These are phyloP conservation scores for Sphagnurus paluster DNA, from an alignment of 1,284 basidiomycete species.

Conservation along the genomic window DNA sequence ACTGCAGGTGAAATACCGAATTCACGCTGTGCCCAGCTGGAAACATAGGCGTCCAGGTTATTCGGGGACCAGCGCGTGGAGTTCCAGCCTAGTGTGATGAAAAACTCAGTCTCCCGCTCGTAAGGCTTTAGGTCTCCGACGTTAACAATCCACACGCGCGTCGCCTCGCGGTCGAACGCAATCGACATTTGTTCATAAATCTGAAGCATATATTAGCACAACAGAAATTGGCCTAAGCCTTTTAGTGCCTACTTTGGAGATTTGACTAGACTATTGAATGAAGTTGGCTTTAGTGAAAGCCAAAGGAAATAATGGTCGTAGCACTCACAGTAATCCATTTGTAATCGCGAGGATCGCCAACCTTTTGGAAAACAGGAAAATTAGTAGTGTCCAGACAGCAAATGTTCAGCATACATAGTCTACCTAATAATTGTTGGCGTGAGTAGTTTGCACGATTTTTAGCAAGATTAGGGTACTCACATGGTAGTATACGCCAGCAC, in stretches of 20 bases:
- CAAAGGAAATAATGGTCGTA: background rate
- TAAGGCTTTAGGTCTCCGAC: conserved; percentile 75
- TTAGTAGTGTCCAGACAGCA: background rate
- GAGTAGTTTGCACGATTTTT: background rate
- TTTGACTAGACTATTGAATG: conserved; percentile 40
- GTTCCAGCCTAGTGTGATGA: conserved; percentile 65
- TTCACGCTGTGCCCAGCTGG: conserved; percentile 62
- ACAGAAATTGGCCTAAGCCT: no score
- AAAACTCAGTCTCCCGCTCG: conserved; percentile 71
- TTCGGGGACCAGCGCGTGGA: conserved; percentile 49
- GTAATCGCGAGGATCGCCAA: conserved; percentile 57
- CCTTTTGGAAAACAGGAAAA: conserved; percentile 28
- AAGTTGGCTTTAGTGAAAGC: background rate
- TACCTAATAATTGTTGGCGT: conserved; percentile 29
- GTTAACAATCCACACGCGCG: conserved; percentile 59
- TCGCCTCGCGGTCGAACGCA: conserved; percentile 57
- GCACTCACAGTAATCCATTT: conserved; percentile 57
- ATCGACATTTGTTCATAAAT: conserved; percentile 63
- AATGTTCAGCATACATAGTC: conserved; percentile 40
- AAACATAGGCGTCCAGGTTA: conserved; percentile 56
- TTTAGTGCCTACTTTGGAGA: conserved; percentile 41
- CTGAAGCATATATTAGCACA: conserved; percentile 29
- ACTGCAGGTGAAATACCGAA: conserved; percentile 48
- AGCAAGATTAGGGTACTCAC: conserved; percentile 32
- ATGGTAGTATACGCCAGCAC: conserved; percentile 71